phyloP scores from a whole-genome alignment of 768 basidiomycete genomes.

The Boletales sp. region DNA sequence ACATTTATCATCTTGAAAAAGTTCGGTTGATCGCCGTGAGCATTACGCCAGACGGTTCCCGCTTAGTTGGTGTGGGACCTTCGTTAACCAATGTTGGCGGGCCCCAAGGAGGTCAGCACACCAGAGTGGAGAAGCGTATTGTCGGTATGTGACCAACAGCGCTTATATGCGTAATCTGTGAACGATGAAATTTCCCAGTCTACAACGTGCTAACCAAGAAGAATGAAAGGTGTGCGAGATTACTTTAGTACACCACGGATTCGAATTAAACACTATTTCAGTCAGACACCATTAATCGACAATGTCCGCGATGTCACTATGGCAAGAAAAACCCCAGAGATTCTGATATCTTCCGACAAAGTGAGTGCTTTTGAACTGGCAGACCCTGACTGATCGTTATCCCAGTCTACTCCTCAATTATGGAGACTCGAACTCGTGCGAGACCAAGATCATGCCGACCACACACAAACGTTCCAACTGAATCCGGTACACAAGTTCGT shows the following conservation, averaged over 20 bases:
- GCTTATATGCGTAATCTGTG: neutral
- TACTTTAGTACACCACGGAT: neutral
- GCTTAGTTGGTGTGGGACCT: slow-evolving; percentile 50
- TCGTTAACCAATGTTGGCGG: slow-evolving; percentile 39
- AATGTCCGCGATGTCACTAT: slow-evolving; percentile 53
- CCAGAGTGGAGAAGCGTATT: slow-evolving; percentile 51
- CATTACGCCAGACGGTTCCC: slow-evolving; percentile 42
- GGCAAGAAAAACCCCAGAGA: slow-evolving; percentile 40
- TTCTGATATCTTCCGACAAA: slow-evolving; percentile 38
- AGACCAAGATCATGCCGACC: slow-evolving; percentile 41
- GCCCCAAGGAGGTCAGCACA: slow-evolving; percentile 44
- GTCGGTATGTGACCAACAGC: slow-evolving; percentile 35
- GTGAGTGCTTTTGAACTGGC: slow-evolving; percentile 14
- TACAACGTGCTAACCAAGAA: slow-evolving; percentile 45
- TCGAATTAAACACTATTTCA: slow-evolving; percentile 22
- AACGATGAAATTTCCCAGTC: slow-evolving; percentile 27
- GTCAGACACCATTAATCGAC: slow-evolving; percentile 53
- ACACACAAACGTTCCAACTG: slow-evolving; percentile 28
- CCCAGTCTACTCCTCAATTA: slow-evolving; percentile 69
- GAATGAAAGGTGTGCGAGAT: slow-evolving; percentile 41
- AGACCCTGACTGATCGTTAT: slow-evolving; percentile 6
- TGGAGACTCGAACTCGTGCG: slow-evolving; percentile 69
- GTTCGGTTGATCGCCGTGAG: slow-evolving; percentile 48
- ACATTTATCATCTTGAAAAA: slow-evolving; percentile 40
- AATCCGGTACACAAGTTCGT: slow-evolving; percentile 65